Base-by-base conservation (phyloP, 1,139 yeast genomes). In the Wickerhamiella pararugosa region DNA sequence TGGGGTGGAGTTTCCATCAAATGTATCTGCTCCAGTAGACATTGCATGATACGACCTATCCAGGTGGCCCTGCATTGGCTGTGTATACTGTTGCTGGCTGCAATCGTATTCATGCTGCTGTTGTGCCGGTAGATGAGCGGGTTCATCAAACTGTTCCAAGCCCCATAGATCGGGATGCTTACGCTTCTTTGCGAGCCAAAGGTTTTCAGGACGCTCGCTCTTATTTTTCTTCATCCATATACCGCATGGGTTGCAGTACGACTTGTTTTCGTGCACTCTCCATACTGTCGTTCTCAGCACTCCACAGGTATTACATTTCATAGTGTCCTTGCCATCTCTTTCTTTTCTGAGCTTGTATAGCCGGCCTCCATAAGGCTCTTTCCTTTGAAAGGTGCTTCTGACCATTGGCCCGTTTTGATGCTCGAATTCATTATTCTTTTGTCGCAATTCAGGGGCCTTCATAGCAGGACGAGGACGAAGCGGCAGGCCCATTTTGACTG, bases 221-320 rank as follows among this genome's bases (percentile, higher is more conserved):
- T 52, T 51, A 46, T 62, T 59, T 29, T 53, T 44, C 30, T 49
- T 46, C 43, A 49, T 55, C 53, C 61, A 62, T 8, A 62, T 47
- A 3, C 66, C 66, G 45, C 66, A 62, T 4, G 66, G 61, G 43
- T 62, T 62, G 50, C 65, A 62, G 28, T 61, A 49, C 26, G 50
- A 44, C 32, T 42, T 43, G 43, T 47, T 51, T 28, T 49, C 48
- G 15, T 42, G 39, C 26, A 54, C 45, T 15, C 51, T 51, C 68
- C 69, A 64, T 1, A 62, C 54, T 4, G 61, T 47, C 1, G 67
- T 62, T 32, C 51, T 46, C 7, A 52, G 53, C 9, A 53, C 53
- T 8, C 65, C 64, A 45, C 68, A 64, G 51, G 64, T 64, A 25
- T 51, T 53, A 46, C 68, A 64, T 8, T 30, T 8, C n/a, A 15